Evolutionary conservation across 108 stramenopile genomes (phyloP).

Genomic region (Skeletonema menzelii): DNA sequence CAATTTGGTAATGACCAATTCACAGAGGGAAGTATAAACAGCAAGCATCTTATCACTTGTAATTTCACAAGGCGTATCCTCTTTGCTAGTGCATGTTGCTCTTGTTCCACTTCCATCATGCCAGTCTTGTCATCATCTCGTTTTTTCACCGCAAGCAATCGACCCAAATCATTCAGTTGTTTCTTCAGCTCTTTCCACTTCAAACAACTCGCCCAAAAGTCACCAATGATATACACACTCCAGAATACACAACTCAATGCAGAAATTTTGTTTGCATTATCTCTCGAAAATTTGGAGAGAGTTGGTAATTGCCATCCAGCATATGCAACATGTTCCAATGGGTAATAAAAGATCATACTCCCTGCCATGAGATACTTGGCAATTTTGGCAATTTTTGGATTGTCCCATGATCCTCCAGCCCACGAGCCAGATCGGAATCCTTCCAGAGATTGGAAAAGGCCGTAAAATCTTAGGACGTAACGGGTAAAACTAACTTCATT

Average conservation of each 20-base stretch:
- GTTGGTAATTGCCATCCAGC: slow-evolving; percentile 65
- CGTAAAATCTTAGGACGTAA: slow-evolving; percentile 68
- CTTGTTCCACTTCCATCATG: slow-evolving; percentile 15
- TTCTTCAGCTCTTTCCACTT: slow-evolving; percentile 39
- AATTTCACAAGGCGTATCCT: slow-evolving; percentile 39
- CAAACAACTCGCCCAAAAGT: slow-evolving; percentile 49
- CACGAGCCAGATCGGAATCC: slow-evolving; percentile 61
- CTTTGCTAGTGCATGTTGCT: slow-evolving; percentile 14
- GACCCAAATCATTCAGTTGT: slow-evolving; percentile 27
- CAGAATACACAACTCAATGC: slow-evolving; percentile 77
- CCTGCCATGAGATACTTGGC: slow-evolving; percentile 70
- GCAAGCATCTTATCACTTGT: slow-evolving; percentile 61
- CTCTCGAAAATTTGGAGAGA: slow-evolving; percentile 14
- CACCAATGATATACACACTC: slow-evolving; percentile 62
- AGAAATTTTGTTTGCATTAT: slow-evolving; percentile 51
- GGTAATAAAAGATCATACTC: slow-evolving; percentile 77
- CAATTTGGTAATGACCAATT: slow-evolving; percentile 82
- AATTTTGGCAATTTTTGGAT: slow-evolving; percentile 40
- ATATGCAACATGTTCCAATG: slow-evolving; percentile 76
- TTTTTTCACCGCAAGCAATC: slow-evolving; percentile 18
- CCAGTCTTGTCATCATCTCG: slow-evolving; percentile 35
- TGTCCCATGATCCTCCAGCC: slow-evolving; percentile 44
- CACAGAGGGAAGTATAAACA: slow-evolving; percentile 68
- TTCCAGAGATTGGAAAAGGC: slow-evolving; percentile 64
- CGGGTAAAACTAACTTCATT: slow-evolving; percentile 61